Conservation (phyloP, 2,329 filamentous ascomycete genomes). For the Blastomyces percursus region DNA sequence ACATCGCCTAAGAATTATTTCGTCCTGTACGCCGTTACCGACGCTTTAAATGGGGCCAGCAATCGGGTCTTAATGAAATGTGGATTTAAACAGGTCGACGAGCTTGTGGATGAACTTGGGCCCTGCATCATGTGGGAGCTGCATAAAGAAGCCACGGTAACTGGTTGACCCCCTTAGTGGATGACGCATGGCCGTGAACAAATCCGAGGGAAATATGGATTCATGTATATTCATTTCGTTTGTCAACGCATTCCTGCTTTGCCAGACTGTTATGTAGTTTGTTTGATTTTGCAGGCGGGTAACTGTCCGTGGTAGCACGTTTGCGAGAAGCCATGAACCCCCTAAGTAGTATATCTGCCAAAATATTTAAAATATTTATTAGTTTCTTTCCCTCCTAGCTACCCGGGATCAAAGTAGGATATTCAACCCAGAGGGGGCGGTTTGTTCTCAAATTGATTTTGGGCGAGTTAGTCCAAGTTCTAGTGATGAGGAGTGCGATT, state of each 20-base stretch:
- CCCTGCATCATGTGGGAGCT: slow-evolving; percentile 9
- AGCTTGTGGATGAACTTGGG: not conserved
- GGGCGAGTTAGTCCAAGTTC: not conserved
- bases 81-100: not conserved
- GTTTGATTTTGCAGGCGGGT: not conserved
- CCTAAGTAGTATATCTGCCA: not conserved
- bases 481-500: not conserved
- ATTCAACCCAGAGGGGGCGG: not conserved
- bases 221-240: not conserved
- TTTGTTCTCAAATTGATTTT: not conserved
- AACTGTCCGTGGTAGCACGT: not conserved
- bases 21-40: not conserved
- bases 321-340: not conserved
- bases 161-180: not conserved
- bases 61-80: slow-evolving; percentile 6
- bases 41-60: not conserved
- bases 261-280: not conserved
- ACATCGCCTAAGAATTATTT: not conserved
- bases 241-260: not conserved
- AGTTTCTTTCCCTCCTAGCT: not conserved
- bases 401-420: not conserved
- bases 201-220: not conserved
- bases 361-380: not conserved
- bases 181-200: not conserved
- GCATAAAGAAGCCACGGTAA: slow-evolving; percentile 7